Percentiles rank a stretch among this genome's conserved stretches.
These are phyloP conservation scores for Leishmania martiniquensis DNA, from an alignment of 208 protist genomes.

Conservation along the genomic window DNA sequence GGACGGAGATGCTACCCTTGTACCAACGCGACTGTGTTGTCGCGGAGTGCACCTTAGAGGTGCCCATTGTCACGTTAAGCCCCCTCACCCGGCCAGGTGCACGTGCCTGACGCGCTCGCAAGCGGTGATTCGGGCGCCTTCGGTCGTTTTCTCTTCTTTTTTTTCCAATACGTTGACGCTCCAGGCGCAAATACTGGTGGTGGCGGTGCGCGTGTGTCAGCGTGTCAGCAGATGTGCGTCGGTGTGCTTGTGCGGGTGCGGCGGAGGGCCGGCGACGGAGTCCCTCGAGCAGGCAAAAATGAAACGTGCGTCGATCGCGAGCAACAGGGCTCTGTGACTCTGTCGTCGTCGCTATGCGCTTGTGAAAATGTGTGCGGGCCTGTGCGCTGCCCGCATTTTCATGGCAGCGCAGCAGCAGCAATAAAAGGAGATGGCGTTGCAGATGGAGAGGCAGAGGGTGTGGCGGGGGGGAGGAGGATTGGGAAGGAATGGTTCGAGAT, in stretches of 20 bases:
- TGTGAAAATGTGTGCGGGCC: neutral
- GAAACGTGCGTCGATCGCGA: neutral
- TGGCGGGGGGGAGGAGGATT: neutral
- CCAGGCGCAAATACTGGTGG: neutral
- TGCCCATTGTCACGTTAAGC: neutral
- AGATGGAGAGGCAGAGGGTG: neutral
- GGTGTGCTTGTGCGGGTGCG: neutral
- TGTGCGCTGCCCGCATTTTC: neutral
- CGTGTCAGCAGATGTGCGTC: neutral
- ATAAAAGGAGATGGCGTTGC: too few species aligned
- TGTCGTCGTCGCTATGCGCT: neutral
- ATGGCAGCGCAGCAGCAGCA: neutral
- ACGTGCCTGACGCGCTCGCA: neutral
- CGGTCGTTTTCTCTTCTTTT: neutral
- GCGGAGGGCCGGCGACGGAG: neutral
- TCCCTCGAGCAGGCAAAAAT: neutral
- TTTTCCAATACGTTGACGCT: neutral
- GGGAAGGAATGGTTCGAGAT: neutral
- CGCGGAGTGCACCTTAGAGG: neutral
- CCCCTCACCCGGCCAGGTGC: too few species aligned
- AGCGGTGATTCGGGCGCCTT: neutral
- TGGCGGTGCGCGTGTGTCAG: too few species aligned
- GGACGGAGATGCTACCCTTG: slow-evolving; percentile 10
- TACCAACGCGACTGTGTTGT: slow-evolving; percentile 8
- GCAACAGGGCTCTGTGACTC: neutral